Percentiles rank a stretch among this genome's conserved stretches.
Conservation (phyloP, 2,329 filamentous ascomycete species). For the Arthroderma uncinatum region DNA sequence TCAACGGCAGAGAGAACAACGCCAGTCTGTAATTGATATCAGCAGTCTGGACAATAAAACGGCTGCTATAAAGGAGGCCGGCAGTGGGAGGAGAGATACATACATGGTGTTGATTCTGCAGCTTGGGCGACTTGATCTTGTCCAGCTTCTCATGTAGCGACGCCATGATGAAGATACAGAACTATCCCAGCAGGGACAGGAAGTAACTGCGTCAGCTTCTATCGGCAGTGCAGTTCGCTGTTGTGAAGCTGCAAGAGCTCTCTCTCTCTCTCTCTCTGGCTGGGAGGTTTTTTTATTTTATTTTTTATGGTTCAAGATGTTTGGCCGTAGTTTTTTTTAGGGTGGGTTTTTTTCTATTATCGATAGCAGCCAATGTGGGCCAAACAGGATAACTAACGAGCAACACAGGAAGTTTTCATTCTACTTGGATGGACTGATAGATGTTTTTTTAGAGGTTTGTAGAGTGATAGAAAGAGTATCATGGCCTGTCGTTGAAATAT, state of each 20-base stretch:
- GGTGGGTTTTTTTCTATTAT: constrained; percentile 8
- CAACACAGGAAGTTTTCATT: background rate
- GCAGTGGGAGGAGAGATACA: constrained; percentile 19
- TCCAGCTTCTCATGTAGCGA: constrained; percentile 82
- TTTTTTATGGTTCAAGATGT: constrained; percentile 3
- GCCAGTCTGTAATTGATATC: constrained; percentile 50
- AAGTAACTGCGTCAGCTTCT: background rate
- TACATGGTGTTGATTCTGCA: constrained; percentile 91
- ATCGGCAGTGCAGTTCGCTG: background rate
- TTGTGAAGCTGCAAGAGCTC: background rate
- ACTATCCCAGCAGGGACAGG: background rate
- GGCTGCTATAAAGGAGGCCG: background rate
- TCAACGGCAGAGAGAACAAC: constrained; percentile 86
- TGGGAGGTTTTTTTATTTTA: background rate
- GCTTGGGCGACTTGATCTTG: constrained; percentile 92
- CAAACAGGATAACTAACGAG: background rate
- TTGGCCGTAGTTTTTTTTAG: background rate
- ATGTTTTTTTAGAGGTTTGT: no score
- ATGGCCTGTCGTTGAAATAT: constrained; percentile 4
- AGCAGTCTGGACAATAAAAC: constrained; percentile 12
- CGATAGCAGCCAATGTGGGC: constrained; percentile 9
- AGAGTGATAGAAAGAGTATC: background rate
- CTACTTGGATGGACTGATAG: background rate
- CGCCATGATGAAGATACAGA: constrained; percentile 35
- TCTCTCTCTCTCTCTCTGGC: background rate